Conservation (phyloP, 2,329 filamentous ascomycete species). For the Exophiala oligosperma region DNA sequence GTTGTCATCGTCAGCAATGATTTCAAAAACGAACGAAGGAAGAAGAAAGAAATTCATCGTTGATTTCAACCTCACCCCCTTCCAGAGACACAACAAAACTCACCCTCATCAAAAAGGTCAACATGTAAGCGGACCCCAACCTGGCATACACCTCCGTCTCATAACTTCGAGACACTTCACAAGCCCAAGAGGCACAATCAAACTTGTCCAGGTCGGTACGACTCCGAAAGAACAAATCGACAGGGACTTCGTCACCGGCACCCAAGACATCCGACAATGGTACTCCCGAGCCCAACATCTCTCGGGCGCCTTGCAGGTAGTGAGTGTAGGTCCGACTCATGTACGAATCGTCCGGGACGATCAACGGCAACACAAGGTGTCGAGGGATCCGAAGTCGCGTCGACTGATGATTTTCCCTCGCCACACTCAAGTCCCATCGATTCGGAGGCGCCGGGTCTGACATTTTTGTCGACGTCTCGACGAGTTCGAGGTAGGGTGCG, state of each 20-base stretch:
- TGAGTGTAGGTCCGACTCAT: constrained; percentile 23
- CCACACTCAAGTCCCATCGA: constrained; percentile 18
- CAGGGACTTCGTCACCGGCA: constrained; percentile 3
- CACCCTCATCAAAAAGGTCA: constrained; percentile 24
- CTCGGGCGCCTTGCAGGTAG: constrained; percentile 19
- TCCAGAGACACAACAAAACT: background rate
- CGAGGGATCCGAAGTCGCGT: constrained; percentile 16
- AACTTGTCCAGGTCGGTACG: constrained; percentile 14
- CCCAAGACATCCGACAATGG: constrained; percentile 11
- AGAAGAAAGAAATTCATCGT: too few relatives aligned
- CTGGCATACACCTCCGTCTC: constrained; percentile 22
- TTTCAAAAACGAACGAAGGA: too few relatives aligned
- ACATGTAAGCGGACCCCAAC: constrained; percentile 13
- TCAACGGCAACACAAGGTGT: constrained; percentile 21
- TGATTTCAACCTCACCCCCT: too few relatives aligned
- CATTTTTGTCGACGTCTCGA: background rate
- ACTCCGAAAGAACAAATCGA: constrained; percentile 23
- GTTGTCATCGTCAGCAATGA: too few relatives aligned
- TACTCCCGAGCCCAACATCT: constrained; percentile 19
- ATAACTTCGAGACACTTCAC: constrained; percentile 22
- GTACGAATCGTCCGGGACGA: constrained; percentile 19
- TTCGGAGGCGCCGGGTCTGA: background rate
- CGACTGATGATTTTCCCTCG: constrained; percentile 11
- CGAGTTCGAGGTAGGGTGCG: constrained; percentile 10
- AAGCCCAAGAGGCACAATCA: constrained; percentile 25